Conservation (phyloP, 1,284 basidiomycete species). For the Ustanciosporium gigantosporum region DNA sequence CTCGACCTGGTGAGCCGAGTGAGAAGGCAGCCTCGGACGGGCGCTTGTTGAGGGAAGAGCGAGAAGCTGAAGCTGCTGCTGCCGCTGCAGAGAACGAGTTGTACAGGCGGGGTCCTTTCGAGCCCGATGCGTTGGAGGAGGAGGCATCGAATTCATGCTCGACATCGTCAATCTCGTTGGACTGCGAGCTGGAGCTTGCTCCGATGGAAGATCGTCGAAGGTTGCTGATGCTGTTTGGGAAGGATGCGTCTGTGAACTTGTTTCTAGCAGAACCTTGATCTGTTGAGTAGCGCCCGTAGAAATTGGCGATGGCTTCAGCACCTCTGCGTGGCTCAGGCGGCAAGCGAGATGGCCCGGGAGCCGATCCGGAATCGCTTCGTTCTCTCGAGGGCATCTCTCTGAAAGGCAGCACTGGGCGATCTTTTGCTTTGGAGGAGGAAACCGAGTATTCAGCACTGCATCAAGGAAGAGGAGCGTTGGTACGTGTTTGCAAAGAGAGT, state of each 20-base stretch:
- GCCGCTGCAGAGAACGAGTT: slow-evolving; percentile 29
- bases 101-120: slow-evolving; percentile 20
- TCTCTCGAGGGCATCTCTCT: too few species aligned
- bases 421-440: too few species aligned
- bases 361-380: neutral
- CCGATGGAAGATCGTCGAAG: slow-evolving; percentile 22
- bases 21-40: slow-evolving; percentile 12
- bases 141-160: too few species aligned
- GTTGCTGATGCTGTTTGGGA: slow-evolving; percentile 24
- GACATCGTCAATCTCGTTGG: slow-evolving; percentile 6
- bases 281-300: slow-evolving; percentile 27
- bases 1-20: slow-evolving; percentile 5
- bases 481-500: too few species aligned
- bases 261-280: slow-evolving; percentile 12
- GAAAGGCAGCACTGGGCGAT: too few species aligned
- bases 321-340: slow-evolving; percentile 29
- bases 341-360: slow-evolving; percentile 3
- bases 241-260: slow-evolving; percentile 11
- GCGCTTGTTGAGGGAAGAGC: slow-evolving; percentile 28
- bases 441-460: too few species aligned
- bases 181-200: slow-evolving; percentile 21
- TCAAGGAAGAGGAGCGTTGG: too few species aligned
- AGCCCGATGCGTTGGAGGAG: neutral
- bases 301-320: slow-evolving; percentile 32
- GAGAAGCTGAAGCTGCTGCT: slow-evolving; percentile 31